Evolutionary conservation across 2,329 filamentous ascomycete genomes (phyloP), one percentile per base, ranked within the genome.

Genomic region (Thelonectria olida): DNA sequence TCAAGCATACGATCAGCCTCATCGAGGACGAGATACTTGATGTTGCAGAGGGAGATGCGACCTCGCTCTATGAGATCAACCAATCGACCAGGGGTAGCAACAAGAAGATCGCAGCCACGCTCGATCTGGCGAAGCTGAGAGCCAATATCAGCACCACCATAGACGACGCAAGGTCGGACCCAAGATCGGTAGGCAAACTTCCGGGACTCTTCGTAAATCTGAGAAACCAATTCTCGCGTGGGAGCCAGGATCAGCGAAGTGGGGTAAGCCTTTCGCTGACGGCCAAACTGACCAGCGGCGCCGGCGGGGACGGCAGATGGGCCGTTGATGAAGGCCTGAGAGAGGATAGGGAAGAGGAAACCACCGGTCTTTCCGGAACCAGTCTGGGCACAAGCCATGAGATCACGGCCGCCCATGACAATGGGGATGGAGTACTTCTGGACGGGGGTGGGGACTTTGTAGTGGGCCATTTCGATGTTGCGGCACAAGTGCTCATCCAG

Each of bases 1-100:
- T 99, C 96, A 86, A 99, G 87, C 96, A 99, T 99, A 79, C 96
- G 96, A 85, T 99, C 96, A 80, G 96, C 96, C 88, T 99, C 96
- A 73, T 99, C 96, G 56, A 99, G 92, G 73, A 99, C 93, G 65
- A 99, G 88, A 79, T 99, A 99, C 86, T 97, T 98, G 87, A 99
- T 99, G 87, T 97, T 97, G 80, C 90, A 88, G 57, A 99, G 90
- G 44, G 96, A 98, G 79, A 99, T 98, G 76, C 95, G 93, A 75
- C 96, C 96, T 85, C 96, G 93, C 86, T 98, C 96, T 76, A 99
- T 96, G 81, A 99, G 85, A 79, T 99, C 96, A 75, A 98, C 94
- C 69, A 99, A 87, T 89, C 96, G 92, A 81, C 96, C 96, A 57
- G 96, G 96, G 54, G 96, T 99, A 69, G 96, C 96, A 76, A 99